phyloP scores from a whole-genome alignment of 805 yeast genomes.

The Tetrapisispora taiwanensis region DNA sequence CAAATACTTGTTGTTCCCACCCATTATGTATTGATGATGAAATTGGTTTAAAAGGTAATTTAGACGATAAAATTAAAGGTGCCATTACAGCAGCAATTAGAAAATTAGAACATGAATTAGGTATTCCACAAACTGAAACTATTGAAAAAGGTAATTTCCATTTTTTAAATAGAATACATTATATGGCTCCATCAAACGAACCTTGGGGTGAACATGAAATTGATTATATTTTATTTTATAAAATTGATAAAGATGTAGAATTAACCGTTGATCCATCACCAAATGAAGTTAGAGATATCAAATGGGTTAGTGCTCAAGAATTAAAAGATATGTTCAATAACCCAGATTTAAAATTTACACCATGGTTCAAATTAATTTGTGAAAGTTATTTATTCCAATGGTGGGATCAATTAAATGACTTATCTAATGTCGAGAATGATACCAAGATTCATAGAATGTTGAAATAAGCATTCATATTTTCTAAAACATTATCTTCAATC shows the following conservation, averaged over 20 bases:
- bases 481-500: too few relatives aligned
- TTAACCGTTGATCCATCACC: conserved; percentile 48
- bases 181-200: conserved; percentile 73
- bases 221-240: conserved; percentile 81
- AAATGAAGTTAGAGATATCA: conserved; percentile 78
- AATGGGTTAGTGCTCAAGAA: conserved; percentile 60
- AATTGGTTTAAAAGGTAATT: conserved; percentile 42
- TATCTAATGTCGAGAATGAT: conserved; percentile 40
- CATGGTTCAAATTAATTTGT: conserved; percentile 96
- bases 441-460: conserved; percentile 28
- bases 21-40: conserved; percentile 81
- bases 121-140: conserved; percentile 51
- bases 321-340: conserved; percentile 71
- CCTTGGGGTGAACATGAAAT: conserved; percentile 98
- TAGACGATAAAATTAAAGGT: conserved; percentile 55
- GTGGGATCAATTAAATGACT: conserved; percentile 73
- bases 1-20: conserved; percentile 97
- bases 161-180: conserved; percentile 88
- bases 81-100: conserved; percentile 84
- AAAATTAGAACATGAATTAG: conserved; percentile 87
- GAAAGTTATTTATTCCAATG: conserved; percentile 82
- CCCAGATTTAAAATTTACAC: conserved; percentile 65
- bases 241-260: conserved; percentile 37
- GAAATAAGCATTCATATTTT: conserved; percentile 4
- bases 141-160: conserved; percentile 59